Evolutionary conservation across 352 stramenopile species (phyloP), one percentile per base, ranked within the genome.

Genomic region (Pythium phragmitis): DNA sequence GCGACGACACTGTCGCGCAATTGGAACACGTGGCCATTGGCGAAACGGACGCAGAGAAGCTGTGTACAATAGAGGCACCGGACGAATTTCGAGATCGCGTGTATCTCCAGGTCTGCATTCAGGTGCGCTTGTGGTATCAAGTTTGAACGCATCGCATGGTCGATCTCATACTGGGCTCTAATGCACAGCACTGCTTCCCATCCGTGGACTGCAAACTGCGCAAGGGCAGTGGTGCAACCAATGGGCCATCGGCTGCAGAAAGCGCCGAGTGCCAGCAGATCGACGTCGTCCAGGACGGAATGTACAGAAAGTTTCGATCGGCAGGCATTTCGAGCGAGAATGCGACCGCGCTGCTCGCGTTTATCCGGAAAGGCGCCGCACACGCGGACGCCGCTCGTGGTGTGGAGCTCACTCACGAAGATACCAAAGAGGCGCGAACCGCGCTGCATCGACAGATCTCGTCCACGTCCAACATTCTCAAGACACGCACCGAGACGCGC

Each of bases 21-120:
- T 53, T 68, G 26, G 48, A 61, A 30, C 47, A 37, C 17, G 54
- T 72, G 17, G 66, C 60, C 0, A 28, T 48, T 4, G 48, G 17
- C 7, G 33, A 33, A 6, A 23, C 19, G 6, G 37, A 55, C n/a
- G 21, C 11, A 48, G 55, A 65, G 2, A 1, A 16, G 2, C 73
- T 28, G 4, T 43, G 60, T 7, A 46, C 78, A 7, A 11, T 89
- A 26, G 53, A 65, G 1, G 72, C 79, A 0, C 85, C 85, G 2
- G 61, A 1, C 0, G 73, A 85, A 36, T 87, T 90, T 12, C 57
- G 53, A 26, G 75, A 91, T 33, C 82, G 85, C 17, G 77, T 92
- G 34, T 85, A 77, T 30, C 65, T 91, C 23, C 79, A 91, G 65
- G 70, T 89, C 33, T 91, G 80, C 66, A 89, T 92, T 41, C 85